Evolutionary conservation across 2,329 filamentous ascomycete species (phyloP).

Genomic region (Atkinsonella hypoxylon): DNA sequence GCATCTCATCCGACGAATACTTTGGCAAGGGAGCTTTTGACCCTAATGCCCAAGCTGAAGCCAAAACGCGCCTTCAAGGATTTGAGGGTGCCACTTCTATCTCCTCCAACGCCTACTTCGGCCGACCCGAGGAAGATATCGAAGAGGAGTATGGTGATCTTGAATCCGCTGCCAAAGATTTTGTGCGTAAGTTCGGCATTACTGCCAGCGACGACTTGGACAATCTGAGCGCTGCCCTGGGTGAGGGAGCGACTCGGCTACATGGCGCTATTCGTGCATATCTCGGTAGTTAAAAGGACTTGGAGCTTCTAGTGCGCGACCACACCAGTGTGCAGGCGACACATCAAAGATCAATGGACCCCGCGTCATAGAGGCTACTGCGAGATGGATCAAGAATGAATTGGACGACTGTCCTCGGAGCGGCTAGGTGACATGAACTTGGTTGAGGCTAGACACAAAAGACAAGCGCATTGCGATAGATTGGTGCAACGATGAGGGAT

Average conservation of each 20-base stretch:
- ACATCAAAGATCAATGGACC: too few relatives aligned
- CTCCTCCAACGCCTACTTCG: conserved; percentile 96
- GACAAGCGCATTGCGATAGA: conserved; percentile 8
- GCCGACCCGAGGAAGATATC: conserved; percentile 73
- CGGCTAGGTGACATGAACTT: too few relatives aligned
- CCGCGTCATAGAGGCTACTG: too few relatives aligned
- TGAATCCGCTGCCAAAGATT: conserved; percentile 89
- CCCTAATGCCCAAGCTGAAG: conserved; percentile 66
- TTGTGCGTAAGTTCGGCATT: conserved; percentile 87
- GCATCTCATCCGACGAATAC: conserved; percentile 96
- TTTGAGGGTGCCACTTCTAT: conserved; percentile 90
- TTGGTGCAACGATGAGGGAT: conserved; percentile 10
- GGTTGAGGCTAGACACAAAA: neutral
- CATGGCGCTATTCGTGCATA: conserved; percentile 63
- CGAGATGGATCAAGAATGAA: neutral
- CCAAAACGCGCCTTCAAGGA: conserved; percentile 74
- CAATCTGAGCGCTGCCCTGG: conserved; percentile 70
- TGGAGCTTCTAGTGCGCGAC: too few relatives aligned
- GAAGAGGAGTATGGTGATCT: conserved; percentile 80
- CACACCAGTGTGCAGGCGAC: too few relatives aligned
- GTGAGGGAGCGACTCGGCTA: conserved; percentile 73
- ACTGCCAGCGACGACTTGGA: conserved; percentile 94
- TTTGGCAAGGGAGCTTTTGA: conserved; percentile 88
- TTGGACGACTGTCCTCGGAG: neutral
- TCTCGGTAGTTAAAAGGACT: conserved; percentile 38